These are phyloP conservation scores for Starmera pachycereana DNA, from an alignment of 805 yeast genomes.

Conservation along the genomic window DNA sequence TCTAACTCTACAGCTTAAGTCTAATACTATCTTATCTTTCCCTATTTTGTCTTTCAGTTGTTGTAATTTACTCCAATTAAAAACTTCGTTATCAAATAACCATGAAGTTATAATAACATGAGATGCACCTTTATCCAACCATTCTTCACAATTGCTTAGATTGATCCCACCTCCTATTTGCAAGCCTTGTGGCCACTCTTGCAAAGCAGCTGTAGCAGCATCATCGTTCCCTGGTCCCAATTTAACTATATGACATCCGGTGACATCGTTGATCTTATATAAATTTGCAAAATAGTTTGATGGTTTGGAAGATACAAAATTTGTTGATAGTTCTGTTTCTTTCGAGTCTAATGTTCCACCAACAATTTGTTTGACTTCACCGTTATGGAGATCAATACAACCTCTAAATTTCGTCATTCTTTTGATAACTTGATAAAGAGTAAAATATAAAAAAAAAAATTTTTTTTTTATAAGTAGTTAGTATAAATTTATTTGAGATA, in stretches of 20 bases:
- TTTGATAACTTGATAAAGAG: neutral
- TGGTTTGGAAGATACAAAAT: constrained; percentile 69
- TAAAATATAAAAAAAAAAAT: constrained; percentile 7
- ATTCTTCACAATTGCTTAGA: constrained; percentile 55
- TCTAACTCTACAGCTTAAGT: constrained; percentile 68
- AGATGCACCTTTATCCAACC: constrained; percentile 74
- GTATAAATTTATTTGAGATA: constrained; percentile 10
- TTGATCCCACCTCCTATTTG: constrained; percentile 95
- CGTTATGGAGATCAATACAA: constrained; percentile 91
- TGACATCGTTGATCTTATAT: constrained; percentile 46
- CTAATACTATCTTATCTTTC: constrained; percentile 62
- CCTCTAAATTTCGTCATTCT: constrained; percentile 83
- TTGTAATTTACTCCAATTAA: constrained; percentile 41
- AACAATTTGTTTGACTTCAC: constrained; percentile 93
- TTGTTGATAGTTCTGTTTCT: constrained; percentile 45
- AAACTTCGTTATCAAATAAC: constrained; percentile 59
- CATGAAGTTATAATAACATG: constrained; percentile 91
- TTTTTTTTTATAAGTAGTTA: neutral
- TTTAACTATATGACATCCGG: constrained; percentile 89
- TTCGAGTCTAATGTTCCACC: constrained; percentile 75
- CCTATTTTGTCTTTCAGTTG: constrained; percentile 49
- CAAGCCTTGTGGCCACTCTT: constrained; percentile 59
- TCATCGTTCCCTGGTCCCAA: constrained; percentile 75
- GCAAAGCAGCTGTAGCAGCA: constrained; percentile 72
- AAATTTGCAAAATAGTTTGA: constrained; percentile 66